A percentile compares a stretch with the other conserved stretches of the same genome.
phyloP scores from a whole-genome alignment of 345 rosid species.

The Pugionium dolabratum region DNA sequence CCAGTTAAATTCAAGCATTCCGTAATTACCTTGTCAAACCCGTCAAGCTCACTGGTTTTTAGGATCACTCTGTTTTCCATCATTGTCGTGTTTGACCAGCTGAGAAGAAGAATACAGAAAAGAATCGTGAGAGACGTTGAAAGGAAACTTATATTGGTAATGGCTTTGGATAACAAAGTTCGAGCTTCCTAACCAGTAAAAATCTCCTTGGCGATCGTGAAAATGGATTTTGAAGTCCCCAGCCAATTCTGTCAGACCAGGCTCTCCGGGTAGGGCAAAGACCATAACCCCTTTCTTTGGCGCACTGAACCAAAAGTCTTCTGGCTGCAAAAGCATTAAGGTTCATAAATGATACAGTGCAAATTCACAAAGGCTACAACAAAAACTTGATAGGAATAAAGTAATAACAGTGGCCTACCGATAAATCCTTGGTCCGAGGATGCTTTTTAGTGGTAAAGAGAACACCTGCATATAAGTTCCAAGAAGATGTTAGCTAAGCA shows the following conservation, averaged over 20 bases:
- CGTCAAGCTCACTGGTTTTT: slow-evolving; percentile 64
- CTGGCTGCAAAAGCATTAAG: slow-evolving; percentile 53
- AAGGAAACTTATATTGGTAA: not conserved
- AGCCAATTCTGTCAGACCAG: slow-evolving; percentile 72
- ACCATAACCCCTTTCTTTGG: slow-evolving; percentile 92
- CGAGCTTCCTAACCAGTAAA: slow-evolving; percentile 67
- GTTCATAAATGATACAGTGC: slow-evolving; percentile 7
- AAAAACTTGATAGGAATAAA: slow-evolving; percentile 9
- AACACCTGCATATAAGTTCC: slow-evolving; percentile 52
- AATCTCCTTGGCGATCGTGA: slow-evolving; percentile 92
- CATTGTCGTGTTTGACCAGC: slow-evolving; percentile 88
- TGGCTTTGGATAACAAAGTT: not conserved
- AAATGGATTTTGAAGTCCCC: slow-evolving; percentile 89
- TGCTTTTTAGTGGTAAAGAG: slow-evolving; percentile 81
- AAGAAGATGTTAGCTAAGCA: slow-evolving; percentile 10
- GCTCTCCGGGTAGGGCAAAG: slow-evolving; percentile 87
- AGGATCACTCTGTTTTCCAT: slow-evolving; percentile 73
- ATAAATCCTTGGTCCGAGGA: slow-evolving; percentile 67
- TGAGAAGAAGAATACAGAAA: slow-evolving; percentile 34
- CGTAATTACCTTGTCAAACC: slow-evolving; percentile 69
- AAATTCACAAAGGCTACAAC: slow-evolving; percentile 11
- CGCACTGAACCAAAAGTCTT: slow-evolving; percentile 90
- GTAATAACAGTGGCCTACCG: slow-evolving; percentile 48
- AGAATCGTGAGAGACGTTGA: slow-evolving; percentile 18
- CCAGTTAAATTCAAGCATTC: slow-evolving; percentile 1